phyloP scores from a whole-genome alignment of 2,329 filamentous ascomycete genomes.

The Ceratocystis huliohia region DNA sequence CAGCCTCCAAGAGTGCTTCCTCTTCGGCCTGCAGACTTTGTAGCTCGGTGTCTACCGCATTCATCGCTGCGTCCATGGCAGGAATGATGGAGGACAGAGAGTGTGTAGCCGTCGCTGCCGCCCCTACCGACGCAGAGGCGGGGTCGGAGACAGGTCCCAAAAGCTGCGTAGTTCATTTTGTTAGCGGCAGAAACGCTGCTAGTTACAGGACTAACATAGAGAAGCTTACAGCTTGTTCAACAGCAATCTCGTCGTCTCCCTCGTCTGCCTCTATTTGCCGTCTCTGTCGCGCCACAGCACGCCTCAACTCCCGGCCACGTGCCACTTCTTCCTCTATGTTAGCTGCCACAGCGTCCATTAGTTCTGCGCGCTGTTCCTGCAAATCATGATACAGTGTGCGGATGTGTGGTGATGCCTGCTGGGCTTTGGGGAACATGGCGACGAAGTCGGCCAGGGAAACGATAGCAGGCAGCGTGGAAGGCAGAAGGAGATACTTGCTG shows the following conservation, averaged over 20 bases:
- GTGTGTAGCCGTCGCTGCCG: slow-evolving; percentile 38
- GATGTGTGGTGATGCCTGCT: slow-evolving; percentile 52
- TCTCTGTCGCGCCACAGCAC: slow-evolving; percentile 43
- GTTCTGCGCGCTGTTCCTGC: slow-evolving; percentile 56
- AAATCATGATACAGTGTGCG: slow-evolving; percentile 65
- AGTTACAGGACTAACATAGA: background rate
- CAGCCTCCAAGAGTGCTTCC: slow-evolving; percentile 42
- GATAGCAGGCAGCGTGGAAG: slow-evolving; percentile 60
- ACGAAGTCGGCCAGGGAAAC: slow-evolving; percentile 64
- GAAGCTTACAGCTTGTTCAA: slow-evolving; percentile 42
- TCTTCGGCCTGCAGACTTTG: slow-evolving; percentile 53
- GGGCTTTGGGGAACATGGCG: slow-evolving; percentile 57
- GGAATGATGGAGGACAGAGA: slow-evolving; percentile 51
- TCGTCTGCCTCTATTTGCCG: slow-evolving; percentile 36
- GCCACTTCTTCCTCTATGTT: slow-evolving; percentile 52
- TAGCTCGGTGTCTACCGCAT: slow-evolving; percentile 56
- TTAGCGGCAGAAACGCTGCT: slow-evolving; percentile 1
- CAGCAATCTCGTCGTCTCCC: slow-evolving; percentile 50
- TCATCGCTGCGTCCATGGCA: slow-evolving; percentile 54
- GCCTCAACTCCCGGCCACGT: slow-evolving; percentile 38
- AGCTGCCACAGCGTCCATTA: slow-evolving; percentile 52
- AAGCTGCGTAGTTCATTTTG: background rate
- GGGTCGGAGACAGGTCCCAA: slow-evolving; percentile 22
- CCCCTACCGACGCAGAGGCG: slow-evolving; percentile 28
- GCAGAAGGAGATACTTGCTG: slow-evolving; percentile 62